phyloP scores from a whole-genome alignment of 495 filamentous ascomycete species.

The Tetracladium setigerum region DNA sequence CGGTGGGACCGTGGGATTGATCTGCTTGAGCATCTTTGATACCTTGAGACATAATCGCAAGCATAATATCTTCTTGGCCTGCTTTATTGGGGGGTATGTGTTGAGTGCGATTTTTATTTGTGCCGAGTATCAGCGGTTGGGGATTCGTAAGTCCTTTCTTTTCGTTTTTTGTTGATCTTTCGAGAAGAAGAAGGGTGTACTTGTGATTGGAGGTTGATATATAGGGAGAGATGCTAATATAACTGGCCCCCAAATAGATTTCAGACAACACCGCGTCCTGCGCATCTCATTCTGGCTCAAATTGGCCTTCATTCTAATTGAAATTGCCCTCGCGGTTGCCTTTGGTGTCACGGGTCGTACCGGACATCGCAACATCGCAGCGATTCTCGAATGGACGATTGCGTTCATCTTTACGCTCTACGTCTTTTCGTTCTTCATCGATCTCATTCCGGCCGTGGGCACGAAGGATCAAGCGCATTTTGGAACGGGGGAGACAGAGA shows the following conservation, averaged over 20 bases:
- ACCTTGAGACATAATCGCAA: slow-evolving; percentile 53
- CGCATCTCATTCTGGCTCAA: slow-evolving; percentile 77
- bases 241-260: too few species aligned
- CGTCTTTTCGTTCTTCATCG: slow-evolving; percentile 79
- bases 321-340: slow-evolving; percentile 55
- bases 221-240: too few species aligned
- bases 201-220: too few species aligned
- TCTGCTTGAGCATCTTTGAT: slow-evolving; percentile 80
- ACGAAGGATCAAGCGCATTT: slow-evolving; percentile 34
- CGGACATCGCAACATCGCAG: slow-evolving; percentile 32
- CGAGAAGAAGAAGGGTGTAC: slow-evolving; percentile 5
- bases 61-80: slow-evolving; percentile 69
- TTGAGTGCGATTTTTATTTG: slow-evolving; percentile 79
- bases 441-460: slow-evolving; percentile 71
- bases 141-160: slow-evolving; percentile 43
- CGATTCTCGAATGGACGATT: slow-evolving; percentile 68
- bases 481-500: slow-evolving; percentile 9
- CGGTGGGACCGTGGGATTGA: slow-evolving; percentile 69
- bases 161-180: not conserved
- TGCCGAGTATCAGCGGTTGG: slow-evolving; percentile 79
- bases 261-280: slow-evolving; percentile 65
- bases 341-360: slow-evolving; percentile 35
- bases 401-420: slow-evolving; percentile 89
- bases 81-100: slow-evolving; percentile 83
- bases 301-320: slow-evolving; percentile 68